Conservation (phyloP, 2,329 filamentous ascomycete species). For the Clarireedia paspali region DNA sequence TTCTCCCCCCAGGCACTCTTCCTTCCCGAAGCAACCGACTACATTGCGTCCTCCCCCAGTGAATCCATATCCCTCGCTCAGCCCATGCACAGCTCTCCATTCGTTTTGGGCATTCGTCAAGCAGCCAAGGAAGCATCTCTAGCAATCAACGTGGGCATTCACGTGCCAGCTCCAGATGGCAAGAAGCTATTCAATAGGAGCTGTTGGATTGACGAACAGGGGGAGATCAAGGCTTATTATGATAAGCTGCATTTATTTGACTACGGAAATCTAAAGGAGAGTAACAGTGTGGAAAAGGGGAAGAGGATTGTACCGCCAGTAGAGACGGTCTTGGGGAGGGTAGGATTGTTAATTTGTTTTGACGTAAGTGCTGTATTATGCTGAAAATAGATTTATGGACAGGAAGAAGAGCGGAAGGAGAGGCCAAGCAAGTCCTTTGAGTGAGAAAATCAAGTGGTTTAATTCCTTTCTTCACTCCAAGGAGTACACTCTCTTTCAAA, state of each 20-base stretch:
- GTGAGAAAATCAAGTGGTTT: too few species aligned
- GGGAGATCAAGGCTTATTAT: slow-evolving; percentile 55
- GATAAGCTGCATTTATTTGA: slow-evolving; percentile 93
- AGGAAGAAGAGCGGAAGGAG: not conserved
- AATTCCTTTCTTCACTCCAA: too few species aligned
- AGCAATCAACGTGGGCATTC: slow-evolving; percentile 79
- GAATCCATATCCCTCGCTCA: slow-evolving; percentile 66
- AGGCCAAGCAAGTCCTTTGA: not conserved
- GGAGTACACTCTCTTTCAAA: not conserved
- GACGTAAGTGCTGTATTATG: slow-evolving; percentile 44
- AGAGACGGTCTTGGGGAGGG: slow-evolving; percentile 61
- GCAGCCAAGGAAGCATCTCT: slow-evolving; percentile 57
- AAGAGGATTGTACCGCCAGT: slow-evolving; percentile 59
- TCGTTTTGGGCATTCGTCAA: slow-evolving; percentile 66
- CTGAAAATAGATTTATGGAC: too few species aligned
- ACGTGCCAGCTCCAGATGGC: slow-evolving; percentile 52
- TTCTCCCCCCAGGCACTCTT: slow-evolving; percentile 58
- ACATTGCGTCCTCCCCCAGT: slow-evolving; percentile 61
- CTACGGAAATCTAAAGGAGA: slow-evolving; percentile 54
- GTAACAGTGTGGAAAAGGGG: slow-evolving; percentile 61
- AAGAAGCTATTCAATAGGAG: slow-evolving; percentile 52
- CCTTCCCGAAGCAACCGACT: slow-evolving; percentile 66
- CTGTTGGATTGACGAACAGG: slow-evolving; percentile 57
- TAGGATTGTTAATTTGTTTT: slow-evolving; percentile 83
- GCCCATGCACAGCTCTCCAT: slow-evolving; percentile 57